Evolutionary conservation across 2,329 filamentous ascomycete genomes (phyloP).

Genomic region (Xylaria sp.): DNA sequence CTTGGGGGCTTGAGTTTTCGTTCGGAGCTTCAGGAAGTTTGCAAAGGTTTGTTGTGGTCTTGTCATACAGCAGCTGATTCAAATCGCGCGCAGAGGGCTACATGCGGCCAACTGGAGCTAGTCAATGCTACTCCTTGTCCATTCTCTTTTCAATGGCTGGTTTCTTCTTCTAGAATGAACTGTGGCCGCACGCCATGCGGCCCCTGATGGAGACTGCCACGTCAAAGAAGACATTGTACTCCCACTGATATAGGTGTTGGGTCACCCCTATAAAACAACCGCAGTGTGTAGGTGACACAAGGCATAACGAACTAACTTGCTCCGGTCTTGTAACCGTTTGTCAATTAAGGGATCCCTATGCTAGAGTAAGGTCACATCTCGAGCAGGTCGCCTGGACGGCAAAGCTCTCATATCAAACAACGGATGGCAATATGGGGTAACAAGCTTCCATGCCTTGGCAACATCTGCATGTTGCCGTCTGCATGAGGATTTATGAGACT

Average conservation of each 20-base stretch:
- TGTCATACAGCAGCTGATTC: constrained; percentile 45
- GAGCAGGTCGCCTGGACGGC: not conserved
- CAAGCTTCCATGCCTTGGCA: constrained; percentile 39
- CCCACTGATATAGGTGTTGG: constrained; percentile 41
- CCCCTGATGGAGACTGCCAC: constrained; percentile 49
- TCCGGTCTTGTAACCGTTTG: constrained; percentile 9
- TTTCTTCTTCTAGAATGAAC: constrained; percentile 45
- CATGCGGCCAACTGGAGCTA: constrained; percentile 41
- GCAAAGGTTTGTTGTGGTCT: constrained; percentile 37
- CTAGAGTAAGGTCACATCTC: not conserved
- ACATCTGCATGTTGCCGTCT: constrained; percentile 46
- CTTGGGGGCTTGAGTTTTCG: constrained; percentile 20
- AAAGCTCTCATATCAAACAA: constrained; percentile 4
- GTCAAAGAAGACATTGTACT: constrained; percentile 47
- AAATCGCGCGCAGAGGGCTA: constrained; percentile 42
- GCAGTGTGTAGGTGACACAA: constrained; percentile 41
- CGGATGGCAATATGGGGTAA: constrained; percentile 30
- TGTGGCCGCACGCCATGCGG: constrained; percentile 43
- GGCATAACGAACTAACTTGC: constrained; percentile 17
- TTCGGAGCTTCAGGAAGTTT: constrained; percentile 33
- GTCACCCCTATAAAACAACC: constrained; percentile 37
- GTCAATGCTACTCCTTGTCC: constrained; percentile 42
- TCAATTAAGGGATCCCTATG: constrained; percentile 9
- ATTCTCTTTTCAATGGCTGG: constrained; percentile 43
- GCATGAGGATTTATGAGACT: constrained; percentile 38